A percentile compares a stretch with the other conserved stretches of the same genome.
phyloP scores from a whole-genome alignment of 352 stramenopile genomes.

The Pythium sukuiense region DNA sequence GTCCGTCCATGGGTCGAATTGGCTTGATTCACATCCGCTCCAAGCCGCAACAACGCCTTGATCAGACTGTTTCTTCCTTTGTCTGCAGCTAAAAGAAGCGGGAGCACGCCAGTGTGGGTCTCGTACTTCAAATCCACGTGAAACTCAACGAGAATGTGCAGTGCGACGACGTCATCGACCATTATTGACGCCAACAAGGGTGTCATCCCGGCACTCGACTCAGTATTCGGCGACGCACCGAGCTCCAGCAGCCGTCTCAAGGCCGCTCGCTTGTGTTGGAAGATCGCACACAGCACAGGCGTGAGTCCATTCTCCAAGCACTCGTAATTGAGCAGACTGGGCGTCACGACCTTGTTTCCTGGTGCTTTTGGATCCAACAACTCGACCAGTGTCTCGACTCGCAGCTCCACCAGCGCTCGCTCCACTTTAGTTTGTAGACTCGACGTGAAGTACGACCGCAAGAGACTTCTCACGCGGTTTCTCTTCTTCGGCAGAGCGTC shows the following conservation, averaged over 20 bases:
- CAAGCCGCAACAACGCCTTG: conserved; percentile 39
- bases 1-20: conserved; percentile 31
- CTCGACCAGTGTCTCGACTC: conserved; percentile 41
- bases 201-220: conserved; percentile 49
- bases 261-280: conserved; percentile 31
- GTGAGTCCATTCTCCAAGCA: conserved; percentile 55
- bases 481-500: conserved; percentile 44
- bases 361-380: conserved; percentile 35
- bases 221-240: conserved; percentile 40
- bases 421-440: conserved; percentile 49
- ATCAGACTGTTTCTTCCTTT: conserved; percentile 46
- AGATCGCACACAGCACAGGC: conserved; percentile 49
- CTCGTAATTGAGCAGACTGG: conserved; percentile 44
- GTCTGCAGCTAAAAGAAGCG: conserved; percentile 47
- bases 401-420: conserved; percentile 35
- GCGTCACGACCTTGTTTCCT: neutral
- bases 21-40: conserved; percentile 36
- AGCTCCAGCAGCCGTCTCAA: conserved; percentile 52
- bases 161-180: conserved; percentile 43
- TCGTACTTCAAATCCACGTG: conserved; percentile 37
- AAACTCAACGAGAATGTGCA: conserved; percentile 54
- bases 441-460: conserved; percentile 35
- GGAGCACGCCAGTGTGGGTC: conserved; percentile 33
- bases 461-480: conserved; percentile 30
- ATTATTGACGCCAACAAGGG: conserved; percentile 50